phyloP scores from a whole-genome alignment of 768 basidiomycete genomes.

The Gloeopeniophorella convolvens region DNA sequence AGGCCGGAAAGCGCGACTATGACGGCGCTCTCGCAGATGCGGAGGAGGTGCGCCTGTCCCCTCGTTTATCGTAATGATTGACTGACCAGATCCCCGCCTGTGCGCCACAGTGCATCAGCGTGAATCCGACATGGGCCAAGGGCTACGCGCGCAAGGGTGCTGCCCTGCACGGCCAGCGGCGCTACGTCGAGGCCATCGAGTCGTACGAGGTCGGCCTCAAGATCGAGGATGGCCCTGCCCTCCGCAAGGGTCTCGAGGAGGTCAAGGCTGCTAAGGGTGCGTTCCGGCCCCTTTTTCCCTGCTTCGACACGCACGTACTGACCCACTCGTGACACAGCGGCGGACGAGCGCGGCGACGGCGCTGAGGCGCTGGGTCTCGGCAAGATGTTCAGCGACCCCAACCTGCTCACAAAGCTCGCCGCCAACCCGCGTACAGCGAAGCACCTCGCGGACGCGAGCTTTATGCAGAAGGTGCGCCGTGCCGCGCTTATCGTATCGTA shows the following conservation, averaged over 20 bases:
- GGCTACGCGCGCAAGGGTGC: slow-evolving; percentile 91
- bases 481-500: too few species aligned
- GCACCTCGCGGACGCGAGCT: slow-evolving; percentile 76
- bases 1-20: slow-evolving; percentile 80
- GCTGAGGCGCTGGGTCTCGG: slow-evolving; percentile 57
- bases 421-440: slow-evolving; percentile 80
- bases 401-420: slow-evolving; percentile 76
- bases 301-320: not conserved
- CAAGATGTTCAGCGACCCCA: slow-evolving; percentile 80
- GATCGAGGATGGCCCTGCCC: slow-evolving; percentile 73
- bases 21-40: slow-evolving; percentile 77
- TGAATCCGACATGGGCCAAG: slow-evolving; percentile 81
- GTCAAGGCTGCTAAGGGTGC: slow-evolving; percentile 80
- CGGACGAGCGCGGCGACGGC: slow-evolving; percentile 33
- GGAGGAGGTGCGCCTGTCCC: slow-evolving; percentile 62
- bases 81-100: not conserved
- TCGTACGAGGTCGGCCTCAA: slow-evolving; percentile 80
- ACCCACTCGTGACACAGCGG: slow-evolving; percentile 22
- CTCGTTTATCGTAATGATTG: not conserved
- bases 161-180: slow-evolving; percentile 76
- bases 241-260: slow-evolving; percentile 84
- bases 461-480: slow-evolving; percentile 56
- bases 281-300: slow-evolving; percentile 14
- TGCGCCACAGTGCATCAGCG: slow-evolving; percentile 57
- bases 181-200: slow-evolving; percentile 77